phyloP scores from a whole-genome alignment of 495 filamentous ascomycete genomes.

The Lasiosphaeriaceae sp. region DNA sequence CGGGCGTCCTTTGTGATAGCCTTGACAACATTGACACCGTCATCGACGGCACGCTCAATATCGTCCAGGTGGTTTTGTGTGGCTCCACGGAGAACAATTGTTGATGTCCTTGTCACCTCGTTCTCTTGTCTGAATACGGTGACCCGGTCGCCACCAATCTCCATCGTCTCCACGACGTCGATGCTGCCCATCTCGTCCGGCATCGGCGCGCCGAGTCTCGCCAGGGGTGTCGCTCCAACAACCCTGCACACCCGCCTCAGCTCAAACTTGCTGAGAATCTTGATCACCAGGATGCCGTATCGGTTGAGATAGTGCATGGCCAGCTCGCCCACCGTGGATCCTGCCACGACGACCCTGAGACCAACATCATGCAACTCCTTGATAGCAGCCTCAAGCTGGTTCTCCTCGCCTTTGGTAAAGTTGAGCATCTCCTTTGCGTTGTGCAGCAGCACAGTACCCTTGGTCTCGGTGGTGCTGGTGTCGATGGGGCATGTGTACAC shows the following conservation, averaged over 20 bases:
- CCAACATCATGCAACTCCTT: constrained; percentile 96
- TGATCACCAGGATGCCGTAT: constrained; percentile 92
- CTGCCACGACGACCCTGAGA: constrained; percentile 84
- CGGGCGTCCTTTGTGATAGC: constrained; percentile 91
- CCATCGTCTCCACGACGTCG: constrained; percentile 94
- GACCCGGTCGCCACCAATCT: constrained; percentile 97
- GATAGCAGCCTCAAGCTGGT: constrained; percentile 80
- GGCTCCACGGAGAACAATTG: constrained; percentile 89
- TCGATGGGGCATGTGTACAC: constrained; percentile 97
- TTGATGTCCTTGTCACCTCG: constrained; percentile 86
- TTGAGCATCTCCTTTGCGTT: constrained; percentile 98
- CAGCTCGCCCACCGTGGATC: constrained; percentile 87
- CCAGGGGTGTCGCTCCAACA: constrained; percentile 91
- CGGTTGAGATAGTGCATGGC: constrained; percentile 97
- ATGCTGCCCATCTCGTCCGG: constrained; percentile 97
- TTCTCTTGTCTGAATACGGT: constrained; percentile 98
- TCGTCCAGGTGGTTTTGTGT: constrained; percentile 98
- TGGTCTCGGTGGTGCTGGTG: constrained; percentile 94
- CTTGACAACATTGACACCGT: constrained; percentile 98
- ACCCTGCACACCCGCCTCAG: constrained; percentile 90
- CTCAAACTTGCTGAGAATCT: constrained; percentile 98
- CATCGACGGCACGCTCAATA: constrained; percentile 94
- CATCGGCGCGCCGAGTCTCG: constrained; percentile 95
- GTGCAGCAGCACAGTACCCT: constrained; percentile 97
- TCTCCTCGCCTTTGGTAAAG: constrained; percentile 96